Evolutionary conservation across 768 basidiomycete species (phyloP).

Genomic region (Pisolithus tinctorius): DNA sequence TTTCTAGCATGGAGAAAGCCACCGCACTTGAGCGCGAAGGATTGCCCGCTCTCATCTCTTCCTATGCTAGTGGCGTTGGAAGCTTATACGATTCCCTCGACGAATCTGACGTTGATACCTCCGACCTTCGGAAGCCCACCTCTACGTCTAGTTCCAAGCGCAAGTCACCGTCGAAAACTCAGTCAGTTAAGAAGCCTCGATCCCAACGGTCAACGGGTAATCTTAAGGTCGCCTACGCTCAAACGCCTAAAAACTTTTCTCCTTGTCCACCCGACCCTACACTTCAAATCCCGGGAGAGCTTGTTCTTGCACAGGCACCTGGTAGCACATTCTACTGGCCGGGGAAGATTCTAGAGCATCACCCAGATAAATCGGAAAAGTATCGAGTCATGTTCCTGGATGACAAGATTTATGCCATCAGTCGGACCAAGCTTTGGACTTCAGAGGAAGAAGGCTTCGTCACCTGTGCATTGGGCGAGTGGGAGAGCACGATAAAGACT

Average conservation of each 20-base stretch:
- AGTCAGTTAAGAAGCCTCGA: slow-evolving; percentile 11
- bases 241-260: slow-evolving; percentile 22
- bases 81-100: slow-evolving; percentile 22
- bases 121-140: slow-evolving; percentile 6
- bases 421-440: slow-evolving; percentile 51
- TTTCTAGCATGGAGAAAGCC: slow-evolving; percentile 37
- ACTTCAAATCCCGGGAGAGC: slow-evolving; percentile 61
- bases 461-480: slow-evolving; percentile 56
- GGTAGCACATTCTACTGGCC: slow-evolving; percentile 53
- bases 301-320: slow-evolving; percentile 44
- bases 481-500: slow-evolving; percentile 37
- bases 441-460: slow-evolving; percentile 54
- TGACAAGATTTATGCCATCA: slow-evolving; percentile 31
- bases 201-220: slow-evolving; percentile 13
- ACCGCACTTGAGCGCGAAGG: slow-evolving; percentile 41
- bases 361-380: slow-evolving; percentile 33
- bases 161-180: slow-evolving; percentile 4
- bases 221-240: slow-evolving; percentile 6
- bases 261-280: slow-evolving; percentile 41
- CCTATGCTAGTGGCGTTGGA: slow-evolving; percentile 17
- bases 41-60: slow-evolving; percentile 35
- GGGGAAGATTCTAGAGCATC: slow-evolving; percentile 48
- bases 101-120: slow-evolving; percentile 16
- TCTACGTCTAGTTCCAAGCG: not conserved
- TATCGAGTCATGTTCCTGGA: slow-evolving; percentile 62